These are phyloP conservation scores for Viola odorata DNA, from an alignment of 345 rosid genomes.

Conservation along the genomic window DNA sequence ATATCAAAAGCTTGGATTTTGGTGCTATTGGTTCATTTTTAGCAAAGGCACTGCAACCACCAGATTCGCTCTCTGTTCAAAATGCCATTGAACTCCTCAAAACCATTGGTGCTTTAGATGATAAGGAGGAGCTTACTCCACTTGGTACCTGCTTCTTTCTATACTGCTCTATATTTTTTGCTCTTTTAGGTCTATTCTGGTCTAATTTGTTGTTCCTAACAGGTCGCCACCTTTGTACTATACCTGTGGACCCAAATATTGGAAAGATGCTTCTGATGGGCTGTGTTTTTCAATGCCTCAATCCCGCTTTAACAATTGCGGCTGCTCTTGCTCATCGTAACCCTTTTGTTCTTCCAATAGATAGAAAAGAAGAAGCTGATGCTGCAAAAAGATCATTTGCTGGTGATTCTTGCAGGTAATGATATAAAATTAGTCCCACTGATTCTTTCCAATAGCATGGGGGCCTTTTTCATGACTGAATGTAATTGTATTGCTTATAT, in stretches of 20 bases:
- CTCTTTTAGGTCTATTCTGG: conserved; percentile 11
- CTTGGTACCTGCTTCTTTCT: conserved; percentile 50
- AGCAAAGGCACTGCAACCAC: conserved; percentile 95
- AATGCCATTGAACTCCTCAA: conserved; percentile 94
- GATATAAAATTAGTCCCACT: neutral
- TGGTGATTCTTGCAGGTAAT: conserved; percentile 92
- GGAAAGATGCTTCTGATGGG: conserved; percentile 98
- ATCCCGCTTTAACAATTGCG: conserved; percentile 92
- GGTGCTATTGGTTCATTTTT: conserved; percentile 82
- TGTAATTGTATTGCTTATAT: no score
- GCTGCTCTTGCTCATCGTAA: conserved; percentile 87
- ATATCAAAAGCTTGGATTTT: conserved; percentile 88
- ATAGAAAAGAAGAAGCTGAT: conserved; percentile 79
- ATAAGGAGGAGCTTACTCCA: conserved; percentile 80
- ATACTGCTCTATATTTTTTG: conserved; percentile 4
- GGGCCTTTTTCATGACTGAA: no score
- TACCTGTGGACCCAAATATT: conserved; percentile 85
- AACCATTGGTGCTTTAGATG: conserved; percentile 87
- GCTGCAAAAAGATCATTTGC: conserved; percentile 86
- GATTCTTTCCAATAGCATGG: neutral
- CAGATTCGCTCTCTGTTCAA: conserved; percentile 87
- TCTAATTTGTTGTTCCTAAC: conserved; percentile 15
- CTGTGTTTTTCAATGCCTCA: conserved; percentile 82
- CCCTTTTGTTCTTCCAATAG: conserved; percentile 88
- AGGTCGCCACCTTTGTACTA: conserved; percentile 82